Evolutionary conservation across 2,329 filamentous ascomycete genomes (phyloP), one percentile per base, ranked within the genome.

Genomic region (Fusarium brevicatenulatum): DNA sequence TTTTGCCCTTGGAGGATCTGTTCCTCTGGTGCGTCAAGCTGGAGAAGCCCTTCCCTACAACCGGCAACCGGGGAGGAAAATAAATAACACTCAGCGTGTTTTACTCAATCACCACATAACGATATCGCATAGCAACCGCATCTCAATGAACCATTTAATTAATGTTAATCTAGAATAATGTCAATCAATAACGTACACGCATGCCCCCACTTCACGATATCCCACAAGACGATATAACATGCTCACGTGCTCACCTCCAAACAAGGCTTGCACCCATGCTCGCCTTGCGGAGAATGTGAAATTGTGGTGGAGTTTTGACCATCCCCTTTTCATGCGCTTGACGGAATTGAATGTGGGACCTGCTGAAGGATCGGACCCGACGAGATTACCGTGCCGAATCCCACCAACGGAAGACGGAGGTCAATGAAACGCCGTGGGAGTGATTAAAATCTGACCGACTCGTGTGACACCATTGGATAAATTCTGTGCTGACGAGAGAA

Each of bases 1-100:
- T 93, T 67, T 75, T 92, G 37, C 86, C 87, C 0, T 62, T 93
- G 12, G 91, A 93, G 78, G 91, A 93, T 76, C 90, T 89, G 79
- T 89, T 92, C 75, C 81, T 92, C 37, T 91, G 87, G 86, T 81
- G 85, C 12, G 82, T 91, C 72, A 84, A 89, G 62, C 86, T 93
- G 42, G 88, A 92, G 77, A 93, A 92, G 81, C 91, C 91, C 0
- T 83, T 84, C 15, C 89, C 88, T 4, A 89, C 83, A 2, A 85
- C 83, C 5, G 83, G 82, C 16, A 68, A 75, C 37, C 46, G 74
- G 19, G 70, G 59, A 61, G 66, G 66, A 25, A 69, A 69, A 34
- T 69, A 59, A 70, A 59, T 13, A n/a, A 67, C 15, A 13, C 44
- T 43, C 30, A 37, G 46, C 11, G 30, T 52, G 28, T 28, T 44